Percentiles rank a stretch among this genome's conserved stretches.
phyloP scores from a whole-genome alignment of 192 early-diverging fungal genomes.

The Funneliformis geosporum region DNA sequence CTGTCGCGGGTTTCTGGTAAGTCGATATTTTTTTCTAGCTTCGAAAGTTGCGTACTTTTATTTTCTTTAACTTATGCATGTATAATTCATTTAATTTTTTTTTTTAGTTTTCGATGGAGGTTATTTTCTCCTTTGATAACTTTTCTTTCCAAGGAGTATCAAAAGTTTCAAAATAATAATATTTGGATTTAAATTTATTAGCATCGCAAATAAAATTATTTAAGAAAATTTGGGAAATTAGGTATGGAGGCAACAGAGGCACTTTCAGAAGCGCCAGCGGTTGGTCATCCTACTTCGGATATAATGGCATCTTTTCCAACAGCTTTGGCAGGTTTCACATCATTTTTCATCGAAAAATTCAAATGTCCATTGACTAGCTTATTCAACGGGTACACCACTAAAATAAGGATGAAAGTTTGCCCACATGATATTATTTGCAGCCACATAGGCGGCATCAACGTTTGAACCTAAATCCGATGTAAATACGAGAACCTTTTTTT shows the following conservation, averaged over 20 bases:
- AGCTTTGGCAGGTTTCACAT: slow-evolving; percentile 40
- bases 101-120: no score
- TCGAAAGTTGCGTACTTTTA: no score
- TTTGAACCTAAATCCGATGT: slow-evolving; percentile 45
- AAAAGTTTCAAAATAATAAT: slow-evolving; percentile 69
- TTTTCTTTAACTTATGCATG: no score
- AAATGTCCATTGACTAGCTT: slow-evolving; percentile 56
- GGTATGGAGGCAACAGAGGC: slow-evolving; percentile 53
- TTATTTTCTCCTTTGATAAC: no score
- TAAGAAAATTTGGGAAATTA: slow-evolving; percentile 65
- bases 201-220: slow-evolving; percentile 63
- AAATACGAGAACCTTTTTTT: slow-evolving; percentile 38
- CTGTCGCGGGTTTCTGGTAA: no score
- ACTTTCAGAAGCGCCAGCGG: slow-evolving; percentile 45
- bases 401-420: slow-evolving; percentile 73
- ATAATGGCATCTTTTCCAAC: slow-evolving; percentile 55
- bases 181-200: slow-evolving; percentile 52
- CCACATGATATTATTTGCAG: slow-evolving; percentile 58
- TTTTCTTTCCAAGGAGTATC: slow-evolving; percentile 70
- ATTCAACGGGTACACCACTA: slow-evolving; percentile 50
- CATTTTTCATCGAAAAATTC: slow-evolving; percentile 51
- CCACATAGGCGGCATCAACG: slow-evolving; percentile 43
- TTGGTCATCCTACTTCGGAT: slow-evolving; percentile 75
- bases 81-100: no score
- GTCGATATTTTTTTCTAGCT: no score